These are phyloP conservation scores for Castanopsis chinensis DNA, from an alignment of 306 rosid genomes.

Conservation along the genomic window DNA sequence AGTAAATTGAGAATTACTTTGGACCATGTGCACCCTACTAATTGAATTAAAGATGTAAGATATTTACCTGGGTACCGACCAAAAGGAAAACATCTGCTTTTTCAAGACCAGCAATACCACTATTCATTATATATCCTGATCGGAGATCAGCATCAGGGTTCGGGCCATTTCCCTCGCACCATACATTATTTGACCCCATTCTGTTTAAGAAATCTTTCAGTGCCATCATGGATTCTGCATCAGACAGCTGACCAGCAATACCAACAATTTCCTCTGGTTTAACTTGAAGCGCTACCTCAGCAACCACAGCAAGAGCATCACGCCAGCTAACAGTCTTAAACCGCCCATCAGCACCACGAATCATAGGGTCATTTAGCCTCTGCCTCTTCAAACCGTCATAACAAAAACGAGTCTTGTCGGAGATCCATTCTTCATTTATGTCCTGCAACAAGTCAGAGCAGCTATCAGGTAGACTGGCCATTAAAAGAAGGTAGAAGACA, in stretches of 20 bases:
- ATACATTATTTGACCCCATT: constrained; percentile 89
- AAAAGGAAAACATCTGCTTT: constrained; percentile 89
- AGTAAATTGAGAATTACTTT: background rate
- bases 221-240: constrained; percentile 97
- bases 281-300: constrained; percentile 71
- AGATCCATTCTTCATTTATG: constrained; percentile 99
- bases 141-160: constrained; percentile 81
- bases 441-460: constrained; percentile 47
- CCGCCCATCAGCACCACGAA: constrained; percentile 94
- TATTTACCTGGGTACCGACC: constrained; percentile 91
- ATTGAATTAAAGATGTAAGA: constrained; percentile 17
- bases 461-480: background rate
- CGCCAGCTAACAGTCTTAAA: constrained; percentile 91
- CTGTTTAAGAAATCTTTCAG: constrained; percentile 85
- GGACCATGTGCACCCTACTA: background rate
- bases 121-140: constrained; percentile 87
- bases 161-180: constrained; percentile 85
- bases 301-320: constrained; percentile 86
- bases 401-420: constrained; percentile 96
- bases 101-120: constrained; percentile 85
- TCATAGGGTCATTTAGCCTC: constrained; percentile 96
- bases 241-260: constrained; percentile 88
- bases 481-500: background rate
- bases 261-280: constrained; percentile 89
- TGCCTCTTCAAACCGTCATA: constrained; percentile 99